A percentile compares a stretch with the other conserved stretches of the same genome.
These are phyloP conservation scores for Kwoniella bestiolae DNA, from an alignment of 768 basidiomycete species.

Conservation along the genomic window DNA sequence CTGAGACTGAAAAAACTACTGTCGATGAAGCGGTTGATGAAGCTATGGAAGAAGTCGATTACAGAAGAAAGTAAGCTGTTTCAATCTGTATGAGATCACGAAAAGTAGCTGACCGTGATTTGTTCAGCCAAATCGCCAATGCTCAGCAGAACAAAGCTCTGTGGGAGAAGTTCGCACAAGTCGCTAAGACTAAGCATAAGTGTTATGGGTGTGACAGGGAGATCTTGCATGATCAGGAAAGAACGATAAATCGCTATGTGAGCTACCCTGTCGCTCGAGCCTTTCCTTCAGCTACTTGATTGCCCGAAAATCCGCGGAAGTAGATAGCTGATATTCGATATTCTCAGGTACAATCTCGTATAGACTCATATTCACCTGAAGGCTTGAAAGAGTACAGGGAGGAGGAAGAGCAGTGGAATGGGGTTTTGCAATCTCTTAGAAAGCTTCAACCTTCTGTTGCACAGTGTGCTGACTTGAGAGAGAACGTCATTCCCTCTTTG, in stretches of 20 bases:
- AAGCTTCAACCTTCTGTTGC: slow-evolving; percentile 63
- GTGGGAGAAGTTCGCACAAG: slow-evolving; percentile 37
- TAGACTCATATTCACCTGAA: slow-evolving; percentile 65
- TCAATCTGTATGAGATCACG: background rate
- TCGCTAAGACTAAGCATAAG: slow-evolving; percentile 64
- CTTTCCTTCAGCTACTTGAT: no score
- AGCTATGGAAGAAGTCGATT: slow-evolving; percentile 49
- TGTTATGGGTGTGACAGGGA: slow-evolving; percentile 79
- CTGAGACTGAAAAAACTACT: slow-evolving; percentile 36
- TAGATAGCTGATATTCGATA: background rate
- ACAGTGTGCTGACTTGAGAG: slow-evolving; percentile 63
- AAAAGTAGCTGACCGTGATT: background rate
- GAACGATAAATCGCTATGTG: slow-evolving; percentile 74
- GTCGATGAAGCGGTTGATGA: slow-evolving; percentile 54
- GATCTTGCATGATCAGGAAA: slow-evolving; percentile 63
- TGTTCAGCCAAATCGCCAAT: slow-evolving; percentile 29
- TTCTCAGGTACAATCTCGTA: slow-evolving; percentile 67
- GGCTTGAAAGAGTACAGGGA: slow-evolving; percentile 58
- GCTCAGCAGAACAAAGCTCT: slow-evolving; percentile 24
- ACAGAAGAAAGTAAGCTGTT: slow-evolving; percentile 38
- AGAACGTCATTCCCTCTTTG: slow-evolving; percentile 66
- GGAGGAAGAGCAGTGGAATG: slow-evolving; percentile 68
- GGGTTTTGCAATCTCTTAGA: slow-evolving; percentile 66
- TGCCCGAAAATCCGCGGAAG: no score
- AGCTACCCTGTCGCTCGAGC: slow-evolving; percentile 48